Evolutionary conservation across 768 basidiomycete genomes (phyloP).

Genomic region (Boletus huronensis): DNA sequence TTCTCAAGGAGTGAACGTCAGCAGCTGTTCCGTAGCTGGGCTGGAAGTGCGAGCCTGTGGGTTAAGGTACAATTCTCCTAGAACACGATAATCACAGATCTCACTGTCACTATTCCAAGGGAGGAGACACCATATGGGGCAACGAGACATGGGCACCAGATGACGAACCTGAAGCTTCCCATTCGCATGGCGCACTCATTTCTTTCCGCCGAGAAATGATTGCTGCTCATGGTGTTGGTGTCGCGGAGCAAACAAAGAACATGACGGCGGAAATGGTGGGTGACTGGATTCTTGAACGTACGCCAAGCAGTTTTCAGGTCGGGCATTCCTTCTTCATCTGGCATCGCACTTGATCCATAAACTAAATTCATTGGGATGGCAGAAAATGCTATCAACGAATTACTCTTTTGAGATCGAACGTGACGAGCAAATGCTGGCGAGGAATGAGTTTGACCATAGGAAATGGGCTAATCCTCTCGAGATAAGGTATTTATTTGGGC

Average conservation of each 20-base stretch:
- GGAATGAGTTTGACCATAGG: constrained; percentile 66
- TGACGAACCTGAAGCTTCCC: constrained; percentile 49
- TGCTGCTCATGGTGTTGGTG: constrained; percentile 1
- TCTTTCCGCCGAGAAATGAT: constrained; percentile 56
- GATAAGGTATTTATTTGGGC: constrained; percentile 46
- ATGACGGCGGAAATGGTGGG: constrained; percentile 77
- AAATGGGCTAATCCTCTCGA: constrained; percentile 96
- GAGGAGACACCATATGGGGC: constrained; percentile 84
- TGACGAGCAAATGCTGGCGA: constrained; percentile 56
- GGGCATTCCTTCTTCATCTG: constrained; percentile 13
- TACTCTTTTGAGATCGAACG: constrained; percentile 89
- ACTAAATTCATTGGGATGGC: not conserved
- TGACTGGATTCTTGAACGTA: constrained; percentile 78
- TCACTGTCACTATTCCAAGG: constrained; percentile 39
- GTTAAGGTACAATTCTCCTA: constrained; percentile 61
- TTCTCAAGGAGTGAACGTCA: constrained; percentile 89
- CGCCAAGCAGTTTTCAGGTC: constrained; percentile 79
- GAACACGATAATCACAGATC: not conserved
- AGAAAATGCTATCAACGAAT: constrained; percentile 78
- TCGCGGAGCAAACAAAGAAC: constrained; percentile 41
- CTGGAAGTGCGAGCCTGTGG: constrained; percentile 92
- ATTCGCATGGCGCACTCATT: constrained; percentile 80
- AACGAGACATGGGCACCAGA: constrained; percentile 74
- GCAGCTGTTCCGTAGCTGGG: constrained; percentile 91
- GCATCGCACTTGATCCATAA: not conserved